Conservation (phyloP, 139 green algal genomes). For the Prasinococcaceae sp. region DNA sequence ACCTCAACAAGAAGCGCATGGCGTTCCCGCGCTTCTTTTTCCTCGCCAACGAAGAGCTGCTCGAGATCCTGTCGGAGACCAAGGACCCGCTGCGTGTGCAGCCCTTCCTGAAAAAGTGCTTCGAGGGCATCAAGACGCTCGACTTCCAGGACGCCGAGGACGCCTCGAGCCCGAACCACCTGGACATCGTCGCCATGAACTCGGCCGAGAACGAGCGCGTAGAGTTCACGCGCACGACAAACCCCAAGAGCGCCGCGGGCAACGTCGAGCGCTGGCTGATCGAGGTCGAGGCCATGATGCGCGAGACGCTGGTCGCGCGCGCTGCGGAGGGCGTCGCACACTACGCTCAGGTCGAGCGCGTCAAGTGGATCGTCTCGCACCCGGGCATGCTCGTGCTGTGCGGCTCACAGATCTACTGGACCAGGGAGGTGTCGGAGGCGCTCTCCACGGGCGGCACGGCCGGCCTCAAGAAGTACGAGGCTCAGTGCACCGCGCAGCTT, state of each 20-base stretch:
- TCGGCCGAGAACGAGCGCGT: slow-evolving; percentile 54
- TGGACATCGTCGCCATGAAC: slow-evolving; percentile 33
- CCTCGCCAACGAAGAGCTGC: slow-evolving; percentile 61
- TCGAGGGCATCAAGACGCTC: slow-evolving; percentile 32
- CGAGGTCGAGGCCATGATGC: slow-evolving; percentile 42
- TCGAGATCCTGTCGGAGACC: slow-evolving; percentile 58
- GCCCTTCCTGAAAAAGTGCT: slow-evolving; percentile 53
- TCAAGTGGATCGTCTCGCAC: slow-evolving; percentile 53
- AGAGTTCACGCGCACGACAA: slow-evolving; percentile 39
- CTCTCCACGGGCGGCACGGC: slow-evolving; percentile 36
- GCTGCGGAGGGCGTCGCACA: slow-evolving; percentile 35
- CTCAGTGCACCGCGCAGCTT: slow-evolving; percentile 48
- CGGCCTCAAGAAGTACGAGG: slow-evolving; percentile 41
- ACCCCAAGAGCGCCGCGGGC: slow-evolving; percentile 30
- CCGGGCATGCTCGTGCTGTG: slow-evolving; percentile 56
- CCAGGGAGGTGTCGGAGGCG: slow-evolving; percentile 46
- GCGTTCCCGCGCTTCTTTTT: slow-evolving; percentile 67
- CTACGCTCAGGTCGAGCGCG: slow-evolving; percentile 31
- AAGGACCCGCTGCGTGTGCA: slow-evolving; percentile 60
- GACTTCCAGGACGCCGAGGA: slow-evolving; percentile 24
- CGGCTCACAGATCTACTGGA: slow-evolving; percentile 58
- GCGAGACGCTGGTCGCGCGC: slow-evolving; percentile 44
- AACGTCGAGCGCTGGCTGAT: slow-evolving; percentile 45
- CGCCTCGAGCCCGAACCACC: slow-evolving; percentile 1
- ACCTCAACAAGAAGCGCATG: slow-evolving; percentile 62